Evolutionary conservation across 768 basidiomycete species (phyloP).

Genomic region (Auricularia sp.): DNA sequence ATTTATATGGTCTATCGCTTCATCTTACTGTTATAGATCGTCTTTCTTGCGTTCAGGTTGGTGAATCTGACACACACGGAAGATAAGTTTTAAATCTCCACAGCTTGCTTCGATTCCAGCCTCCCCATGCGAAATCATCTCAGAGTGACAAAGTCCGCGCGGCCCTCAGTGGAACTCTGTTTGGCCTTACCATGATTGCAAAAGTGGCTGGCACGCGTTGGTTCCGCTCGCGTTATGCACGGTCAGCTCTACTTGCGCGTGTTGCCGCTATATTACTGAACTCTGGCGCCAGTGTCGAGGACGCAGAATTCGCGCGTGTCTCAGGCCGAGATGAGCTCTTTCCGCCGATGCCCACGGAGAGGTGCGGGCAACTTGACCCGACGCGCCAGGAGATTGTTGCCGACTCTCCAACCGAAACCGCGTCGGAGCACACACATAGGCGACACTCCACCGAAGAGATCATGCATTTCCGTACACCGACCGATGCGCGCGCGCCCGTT

Average conservation of each 20-base stretch:
- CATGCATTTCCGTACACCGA: background rate
- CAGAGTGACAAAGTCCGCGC: background rate
- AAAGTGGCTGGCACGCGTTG: background rate
- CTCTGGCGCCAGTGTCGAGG: background rate
- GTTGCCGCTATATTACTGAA: background rate
- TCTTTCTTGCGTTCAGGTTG: conserved; percentile 12
- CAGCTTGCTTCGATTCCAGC: background rate
- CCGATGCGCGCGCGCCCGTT: background rate
- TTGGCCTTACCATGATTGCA: background rate
- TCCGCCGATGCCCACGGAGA: background rate
- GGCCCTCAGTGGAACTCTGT: background rate
- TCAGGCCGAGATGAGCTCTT: background rate
- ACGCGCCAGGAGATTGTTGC: background rate
- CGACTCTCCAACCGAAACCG: background rate
- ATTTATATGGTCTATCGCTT: background rate
- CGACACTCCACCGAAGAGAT: background rate
- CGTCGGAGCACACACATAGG: background rate
- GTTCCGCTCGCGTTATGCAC: background rate
- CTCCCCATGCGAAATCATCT: background rate
- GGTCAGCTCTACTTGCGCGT: background rate
- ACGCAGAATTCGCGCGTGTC: background rate
- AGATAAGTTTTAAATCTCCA: no score
- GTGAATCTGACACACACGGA: background rate
- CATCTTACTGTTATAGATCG: conserved; percentile 6
- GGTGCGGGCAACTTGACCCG: background rate